Conservation (phyloP, 495 filamentous ascomycete genomes). For the Talaromyces nanjingensis region DNA sequence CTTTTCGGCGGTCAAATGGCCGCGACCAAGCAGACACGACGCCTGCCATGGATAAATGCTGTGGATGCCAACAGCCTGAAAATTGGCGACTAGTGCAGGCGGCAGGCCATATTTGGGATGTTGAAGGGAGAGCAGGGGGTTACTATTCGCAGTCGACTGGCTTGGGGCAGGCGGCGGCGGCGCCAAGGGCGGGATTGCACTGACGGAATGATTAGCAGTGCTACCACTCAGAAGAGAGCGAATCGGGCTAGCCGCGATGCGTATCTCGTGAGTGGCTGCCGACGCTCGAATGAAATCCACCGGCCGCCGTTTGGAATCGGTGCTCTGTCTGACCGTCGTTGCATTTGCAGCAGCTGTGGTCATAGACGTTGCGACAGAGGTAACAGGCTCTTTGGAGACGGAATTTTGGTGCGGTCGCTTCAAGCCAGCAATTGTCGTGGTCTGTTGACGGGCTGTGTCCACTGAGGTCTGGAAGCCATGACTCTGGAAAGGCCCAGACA, state of each 20-base stretch:
- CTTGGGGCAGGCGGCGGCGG: background rate
- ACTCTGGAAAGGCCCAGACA: conserved; percentile 25
- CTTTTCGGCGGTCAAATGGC: conserved; percentile 55
- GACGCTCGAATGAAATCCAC: conserved; percentile 21
- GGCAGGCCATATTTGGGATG: conserved; percentile 63
- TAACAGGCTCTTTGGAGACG: background rate
- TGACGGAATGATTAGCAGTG: background rate
- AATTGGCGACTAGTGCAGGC: conserved; percentile 53
- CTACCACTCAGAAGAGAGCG: background rate
- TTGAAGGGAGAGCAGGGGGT: conserved; percentile 51
- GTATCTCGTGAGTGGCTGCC: conserved; percentile 16
- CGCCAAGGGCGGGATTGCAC: background rate
- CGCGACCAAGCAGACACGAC: conserved; percentile 64
- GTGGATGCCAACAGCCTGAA: conserved; percentile 55
- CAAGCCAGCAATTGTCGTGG: conserved; percentile 30
- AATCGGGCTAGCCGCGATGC: conserved; percentile 8
- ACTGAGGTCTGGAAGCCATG: conserved; percentile 41
- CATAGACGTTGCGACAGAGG: background rate
- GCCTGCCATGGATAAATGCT: conserved; percentile 79
- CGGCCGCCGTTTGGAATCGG: conserved; percentile 13
- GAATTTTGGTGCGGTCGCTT: conserved; percentile 25
- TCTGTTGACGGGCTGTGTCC: conserved; percentile 35
- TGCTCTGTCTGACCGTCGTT: background rate
- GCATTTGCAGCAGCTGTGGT: background rate
- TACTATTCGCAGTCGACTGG: background rate